These are phyloP conservation scores for Puccinia novopanici DNA, from an alignment of 1,284 basidiomycete species.

Conservation along the genomic window DNA sequence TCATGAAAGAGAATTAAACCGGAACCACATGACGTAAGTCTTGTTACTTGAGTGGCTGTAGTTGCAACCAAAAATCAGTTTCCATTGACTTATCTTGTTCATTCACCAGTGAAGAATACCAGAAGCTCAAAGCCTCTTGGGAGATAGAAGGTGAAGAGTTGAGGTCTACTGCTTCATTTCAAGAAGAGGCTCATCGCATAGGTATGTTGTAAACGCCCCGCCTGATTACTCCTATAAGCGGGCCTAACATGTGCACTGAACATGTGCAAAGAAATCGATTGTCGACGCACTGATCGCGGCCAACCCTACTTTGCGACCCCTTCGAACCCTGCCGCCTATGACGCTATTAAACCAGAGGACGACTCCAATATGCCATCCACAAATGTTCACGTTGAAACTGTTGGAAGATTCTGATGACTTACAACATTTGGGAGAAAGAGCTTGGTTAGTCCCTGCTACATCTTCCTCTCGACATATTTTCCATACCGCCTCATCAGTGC, in stretches of 20 bases:
- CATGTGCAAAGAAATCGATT: conserved; percentile 80
- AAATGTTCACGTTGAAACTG: conserved; percentile 79
- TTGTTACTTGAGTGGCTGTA: conserved; percentile 51
- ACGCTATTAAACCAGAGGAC: conserved; percentile 63
- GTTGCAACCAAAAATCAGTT: conserved; percentile 48
- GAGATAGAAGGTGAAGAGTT: conserved; percentile 70
- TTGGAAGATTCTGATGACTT: conserved; percentile 83
- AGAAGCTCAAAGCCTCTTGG: conserved; percentile 74
- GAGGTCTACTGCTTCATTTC: conserved; percentile 55
- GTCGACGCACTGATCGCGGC: conserved; percentile 89
- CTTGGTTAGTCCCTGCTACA: conserved; percentile 67
- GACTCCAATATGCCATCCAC: conserved; percentile 77
- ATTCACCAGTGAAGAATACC: conserved; percentile 67
- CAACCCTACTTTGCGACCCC: conserved; percentile 74
- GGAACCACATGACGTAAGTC: conserved; percentile 53
- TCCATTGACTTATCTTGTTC: conserved; percentile 59
- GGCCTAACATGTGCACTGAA: neutral
- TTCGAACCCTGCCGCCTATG: conserved; percentile 54
- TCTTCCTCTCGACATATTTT: neutral
- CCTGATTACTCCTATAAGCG: neutral
- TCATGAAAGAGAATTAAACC: conserved; percentile 53
- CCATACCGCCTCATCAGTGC: conserved; percentile 25
- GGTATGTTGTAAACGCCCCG: conserved; percentile 44
- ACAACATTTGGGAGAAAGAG: conserved; percentile 80
- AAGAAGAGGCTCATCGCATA: conserved; percentile 57